Evolutionary conservation across 495 filamentous ascomycete species (phyloP).

Genomic region (Pyronema omphalodes): DNA sequence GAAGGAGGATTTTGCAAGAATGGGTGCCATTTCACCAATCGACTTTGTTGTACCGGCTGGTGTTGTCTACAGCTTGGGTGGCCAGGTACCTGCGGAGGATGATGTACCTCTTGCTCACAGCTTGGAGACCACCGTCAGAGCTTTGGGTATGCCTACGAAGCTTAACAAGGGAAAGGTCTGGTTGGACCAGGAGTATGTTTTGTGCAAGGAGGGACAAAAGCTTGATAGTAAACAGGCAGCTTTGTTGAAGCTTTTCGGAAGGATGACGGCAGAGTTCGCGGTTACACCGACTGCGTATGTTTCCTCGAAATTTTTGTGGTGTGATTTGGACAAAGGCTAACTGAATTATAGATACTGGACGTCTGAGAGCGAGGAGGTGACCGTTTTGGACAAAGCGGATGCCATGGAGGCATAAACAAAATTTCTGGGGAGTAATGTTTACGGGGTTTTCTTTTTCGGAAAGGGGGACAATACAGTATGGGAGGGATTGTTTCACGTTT

Average conservation of each 20-base stretch:
- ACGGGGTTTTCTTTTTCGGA: background rate
- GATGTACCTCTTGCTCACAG: slow-evolving; percentile 76
- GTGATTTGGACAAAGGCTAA: slow-evolving; percentile 8
- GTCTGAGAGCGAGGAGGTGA: slow-evolving; percentile 39
- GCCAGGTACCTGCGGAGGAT: slow-evolving; percentile 55
- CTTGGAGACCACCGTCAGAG: slow-evolving; percentile 69
- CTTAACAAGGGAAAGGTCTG: slow-evolving; percentile 75
- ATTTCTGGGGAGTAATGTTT: background rate
- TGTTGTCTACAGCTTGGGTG: slow-evolving; percentile 49
- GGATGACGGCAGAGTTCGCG: slow-evolving; percentile 72
- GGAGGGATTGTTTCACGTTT: background rate
- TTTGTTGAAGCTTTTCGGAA: slow-evolving; percentile 82
- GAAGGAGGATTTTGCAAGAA: slow-evolving; percentile 70
- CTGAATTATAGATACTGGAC: slow-evolving; percentile 37
- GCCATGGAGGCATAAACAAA: slow-evolving; percentile 29
- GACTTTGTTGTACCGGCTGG: slow-evolving; percentile 64
- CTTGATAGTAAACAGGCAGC: slow-evolving; percentile 79
- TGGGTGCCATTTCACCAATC: slow-evolving; percentile 55
- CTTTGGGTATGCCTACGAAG: slow-evolving; percentile 70
- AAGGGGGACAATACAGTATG: background rate
- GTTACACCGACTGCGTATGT: slow-evolving; percentile 49
- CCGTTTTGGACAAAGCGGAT: slow-evolving; percentile 26
- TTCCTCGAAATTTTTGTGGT: background rate
- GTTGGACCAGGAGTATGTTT: slow-evolving; percentile 55
- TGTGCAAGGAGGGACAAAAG: slow-evolving; percentile 65